These are phyloP conservation scores for Chlorella sp. DNA, from an alignment of 139 green algal genomes.

Conservation along the genomic window DNA sequence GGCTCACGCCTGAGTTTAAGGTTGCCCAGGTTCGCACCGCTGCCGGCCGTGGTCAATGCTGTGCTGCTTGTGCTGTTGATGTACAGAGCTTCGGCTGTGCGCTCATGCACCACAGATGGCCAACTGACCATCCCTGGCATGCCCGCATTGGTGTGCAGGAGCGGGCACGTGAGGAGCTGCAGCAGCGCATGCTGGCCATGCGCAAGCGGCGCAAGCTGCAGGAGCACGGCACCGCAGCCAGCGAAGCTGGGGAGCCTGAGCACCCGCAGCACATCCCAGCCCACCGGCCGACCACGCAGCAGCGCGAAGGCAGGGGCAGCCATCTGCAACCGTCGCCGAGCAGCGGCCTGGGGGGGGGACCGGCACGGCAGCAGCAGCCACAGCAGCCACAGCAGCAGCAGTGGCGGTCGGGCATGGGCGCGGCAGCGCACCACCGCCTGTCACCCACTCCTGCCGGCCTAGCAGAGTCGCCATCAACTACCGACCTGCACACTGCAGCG, in stretches of 20 bases:
- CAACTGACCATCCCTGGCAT: neutral
- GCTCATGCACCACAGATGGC: neutral
- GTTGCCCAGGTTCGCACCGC: neutral
- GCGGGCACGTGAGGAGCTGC: constrained; percentile 25
- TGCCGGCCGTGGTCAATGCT: too few species aligned
- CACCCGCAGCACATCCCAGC: neutral
- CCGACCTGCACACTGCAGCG: neutral
- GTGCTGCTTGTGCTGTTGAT: too few species aligned
- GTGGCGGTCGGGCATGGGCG: neutral
- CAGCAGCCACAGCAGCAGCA: neutral
- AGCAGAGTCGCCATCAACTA: neutral
- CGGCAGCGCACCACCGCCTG: neutral
- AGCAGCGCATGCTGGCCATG: constrained; percentile 9
- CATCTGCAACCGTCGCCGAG: too few species aligned
- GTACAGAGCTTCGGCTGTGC: neutral
- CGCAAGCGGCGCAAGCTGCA: constrained; percentile 39
- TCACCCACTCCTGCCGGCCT: neutral
- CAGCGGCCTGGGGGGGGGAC: too few species aligned
- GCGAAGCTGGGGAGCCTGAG: neutral
- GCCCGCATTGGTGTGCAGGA: neutral
- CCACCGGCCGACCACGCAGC: constrained; percentile 4
- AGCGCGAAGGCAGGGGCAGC: neutral
- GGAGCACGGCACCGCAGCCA: neutral
- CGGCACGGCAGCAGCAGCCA: neutral
- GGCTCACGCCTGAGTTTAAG: constrained; percentile 16